phyloP scores from a whole-genome alignment of 2,329 filamentous ascomycete species.

The Aureobasidium sp. region DNA sequence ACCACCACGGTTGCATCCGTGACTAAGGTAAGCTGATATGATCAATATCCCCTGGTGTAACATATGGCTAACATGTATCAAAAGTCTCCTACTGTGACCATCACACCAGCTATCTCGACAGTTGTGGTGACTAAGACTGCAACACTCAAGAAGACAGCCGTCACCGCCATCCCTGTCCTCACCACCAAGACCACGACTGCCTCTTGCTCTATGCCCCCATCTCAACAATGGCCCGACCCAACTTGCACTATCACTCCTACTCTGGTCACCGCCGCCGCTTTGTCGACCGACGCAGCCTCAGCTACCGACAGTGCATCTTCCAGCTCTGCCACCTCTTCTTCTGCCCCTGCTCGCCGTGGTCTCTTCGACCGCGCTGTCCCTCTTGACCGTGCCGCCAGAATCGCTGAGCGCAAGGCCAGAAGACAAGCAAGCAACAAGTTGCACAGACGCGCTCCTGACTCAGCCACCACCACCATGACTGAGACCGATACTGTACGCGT shows the following conservation, averaged over 20 bases:
- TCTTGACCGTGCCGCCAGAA: conserved; percentile 14
- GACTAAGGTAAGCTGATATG: neutral
- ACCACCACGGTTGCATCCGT: conserved; percentile 11
- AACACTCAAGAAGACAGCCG: conserved; percentile 21
- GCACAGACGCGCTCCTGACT: conserved; percentile 26
- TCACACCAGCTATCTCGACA: conserved; percentile 15
- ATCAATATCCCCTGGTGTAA: neutral
- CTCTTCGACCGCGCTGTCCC: conserved; percentile 12
- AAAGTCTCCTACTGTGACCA: conserved; percentile 12
- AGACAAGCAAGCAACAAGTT: conserved; percentile 15
- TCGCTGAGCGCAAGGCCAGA: conserved; percentile 22
- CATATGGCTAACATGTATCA: neutral
- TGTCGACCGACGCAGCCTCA: conserved; percentile 9
- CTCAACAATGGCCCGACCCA: conserved; percentile 20
- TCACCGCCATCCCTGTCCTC: conserved; percentile 12
- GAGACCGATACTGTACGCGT: conserved; percentile 18
- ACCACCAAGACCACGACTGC: conserved; percentile 25
- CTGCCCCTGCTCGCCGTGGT: conserved; percentile 14
- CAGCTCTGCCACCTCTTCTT: neutral
- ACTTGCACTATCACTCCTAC: conserved; percentile 22
- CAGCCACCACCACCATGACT: conserved; percentile 25
- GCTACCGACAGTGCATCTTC: neutral
- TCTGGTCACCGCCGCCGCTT: conserved; percentile 15
- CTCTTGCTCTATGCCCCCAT: conserved; percentile 22
- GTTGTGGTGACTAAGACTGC: conserved; percentile 23